phyloP scores from a whole-genome alignment of 2,329 filamentous ascomycete genomes.

The Ceratocystis destructans region DNA sequence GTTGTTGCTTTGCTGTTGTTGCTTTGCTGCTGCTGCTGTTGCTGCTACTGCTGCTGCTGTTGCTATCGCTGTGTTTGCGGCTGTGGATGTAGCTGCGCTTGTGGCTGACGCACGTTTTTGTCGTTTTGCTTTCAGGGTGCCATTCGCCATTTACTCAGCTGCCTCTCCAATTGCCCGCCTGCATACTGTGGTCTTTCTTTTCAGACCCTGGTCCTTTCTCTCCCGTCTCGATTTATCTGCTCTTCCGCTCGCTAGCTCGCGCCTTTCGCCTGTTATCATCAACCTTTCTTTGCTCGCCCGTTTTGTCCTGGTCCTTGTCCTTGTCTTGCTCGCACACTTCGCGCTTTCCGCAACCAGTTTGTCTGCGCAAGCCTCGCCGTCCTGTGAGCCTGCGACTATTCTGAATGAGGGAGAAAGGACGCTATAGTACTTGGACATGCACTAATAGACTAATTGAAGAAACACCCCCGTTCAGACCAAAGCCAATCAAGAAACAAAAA shows the following conservation, averaged over 20 bases:
- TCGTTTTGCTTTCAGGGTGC: not conserved
- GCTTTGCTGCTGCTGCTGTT: not conserved
- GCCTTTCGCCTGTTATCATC: too few relatives aligned
- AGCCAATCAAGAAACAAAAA: not conserved
- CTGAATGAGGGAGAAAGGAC: too few relatives aligned
- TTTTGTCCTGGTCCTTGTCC: not conserved
- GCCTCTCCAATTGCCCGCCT: not conserved
- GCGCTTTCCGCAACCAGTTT: too few relatives aligned
- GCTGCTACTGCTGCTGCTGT: not conserved
- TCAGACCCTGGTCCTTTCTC: not conserved
- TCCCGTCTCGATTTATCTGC: not conserved
- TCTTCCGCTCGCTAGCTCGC: not conserved
- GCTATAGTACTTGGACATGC: too few relatives aligned
- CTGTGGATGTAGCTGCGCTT: not conserved
- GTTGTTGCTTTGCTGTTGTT: not conserved
- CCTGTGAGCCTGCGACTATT: not conserved
- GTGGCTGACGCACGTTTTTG: not conserved
- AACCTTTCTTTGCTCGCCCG: not conserved
- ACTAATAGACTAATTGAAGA: too few relatives aligned
- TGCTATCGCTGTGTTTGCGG: not conserved
- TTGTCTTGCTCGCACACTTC: too few relatives aligned
- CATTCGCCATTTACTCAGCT: not conserved
- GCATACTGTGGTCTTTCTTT: not conserved
- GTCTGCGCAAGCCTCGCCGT: not conserved
- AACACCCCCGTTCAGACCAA: not conserved